phyloP scores from a whole-genome alignment of 805 yeast genomes.

The Teunomyces cretensis region DNA sequence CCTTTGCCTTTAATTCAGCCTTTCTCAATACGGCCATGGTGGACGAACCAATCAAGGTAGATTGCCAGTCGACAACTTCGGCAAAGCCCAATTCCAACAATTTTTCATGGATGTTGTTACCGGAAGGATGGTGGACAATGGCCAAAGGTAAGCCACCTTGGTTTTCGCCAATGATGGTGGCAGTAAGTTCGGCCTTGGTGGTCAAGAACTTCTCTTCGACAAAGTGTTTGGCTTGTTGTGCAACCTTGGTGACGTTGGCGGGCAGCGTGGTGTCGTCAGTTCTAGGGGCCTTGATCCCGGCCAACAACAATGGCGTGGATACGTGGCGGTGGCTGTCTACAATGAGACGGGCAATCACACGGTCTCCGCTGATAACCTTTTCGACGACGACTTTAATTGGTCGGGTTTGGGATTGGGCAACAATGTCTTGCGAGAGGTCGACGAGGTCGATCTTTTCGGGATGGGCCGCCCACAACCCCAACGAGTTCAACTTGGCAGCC shows the following conservation, averaged over 20 bases:
- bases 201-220: conserved; percentile 65
- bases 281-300: conserved; percentile 75
- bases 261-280: conserved; percentile 48
- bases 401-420: conserved; percentile 33
- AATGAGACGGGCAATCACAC: conserved; percentile 61
- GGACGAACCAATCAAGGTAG: conserved; percentile 61
- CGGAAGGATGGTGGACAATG: conserved; percentile 68
- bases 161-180: conserved; percentile 58
- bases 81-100: conserved; percentile 71
- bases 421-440: conserved; percentile 29
- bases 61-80: conserved; percentile 79
- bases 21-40: conserved; percentile 61
- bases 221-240: conserved; percentile 63
- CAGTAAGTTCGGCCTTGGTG: conserved; percentile 51
- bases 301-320: conserved; percentile 60
- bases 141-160: conserved; percentile 63
- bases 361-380: conserved; percentile 75
- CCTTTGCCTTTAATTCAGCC: conserved; percentile 64
- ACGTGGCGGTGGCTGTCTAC: conserved; percentile 52
- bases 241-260: conserved; percentile 54
- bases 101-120: conserved; percentile 65
- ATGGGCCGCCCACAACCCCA: conserved; percentile 54
- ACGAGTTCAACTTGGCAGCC: conserved; percentile 49
- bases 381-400: conserved; percentile 66
- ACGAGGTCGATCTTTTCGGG: conserved; percentile 18